Evolutionary conservation across 2,329 filamentous ascomycete species (phyloP).

Genomic region (Colletotrichum liaoningense): DNA sequence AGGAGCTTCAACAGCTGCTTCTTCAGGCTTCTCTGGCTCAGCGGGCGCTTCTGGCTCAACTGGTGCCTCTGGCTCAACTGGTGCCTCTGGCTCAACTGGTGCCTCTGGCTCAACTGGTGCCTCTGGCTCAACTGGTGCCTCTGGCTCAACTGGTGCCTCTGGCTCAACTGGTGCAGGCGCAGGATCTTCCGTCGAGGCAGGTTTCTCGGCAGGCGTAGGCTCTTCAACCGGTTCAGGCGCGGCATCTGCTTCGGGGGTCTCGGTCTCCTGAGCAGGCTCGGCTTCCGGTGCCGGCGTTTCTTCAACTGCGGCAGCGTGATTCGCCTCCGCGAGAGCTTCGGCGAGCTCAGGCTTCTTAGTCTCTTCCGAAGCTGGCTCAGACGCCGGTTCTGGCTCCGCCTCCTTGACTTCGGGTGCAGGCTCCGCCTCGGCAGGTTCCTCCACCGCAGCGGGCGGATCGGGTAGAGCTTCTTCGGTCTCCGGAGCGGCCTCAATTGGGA

Average conservation of each 20-base stretch:
- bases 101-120: too few species aligned
- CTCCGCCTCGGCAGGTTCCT: neutral
- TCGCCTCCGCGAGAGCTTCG: neutral
- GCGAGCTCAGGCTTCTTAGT: constrained; percentile 4
- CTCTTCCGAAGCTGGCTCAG: constrained; percentile 3
- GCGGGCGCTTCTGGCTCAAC: too few species aligned
- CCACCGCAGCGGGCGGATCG: neutral
- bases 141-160: neutral
- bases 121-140: neutral
- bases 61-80: neutral
- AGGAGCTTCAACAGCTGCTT: neutral
- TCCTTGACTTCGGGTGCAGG: constrained; percentile 15
- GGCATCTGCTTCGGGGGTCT: neutral
- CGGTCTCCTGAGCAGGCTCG: neutral
- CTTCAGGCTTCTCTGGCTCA: neutral
- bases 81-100: too few species aligned
- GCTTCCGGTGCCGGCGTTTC: neutral
- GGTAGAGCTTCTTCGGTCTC: neutral
- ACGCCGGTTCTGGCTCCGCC: neutral
- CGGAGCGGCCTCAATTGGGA: neutral
- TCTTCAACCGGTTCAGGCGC: neutral
- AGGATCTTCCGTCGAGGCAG: neutral
- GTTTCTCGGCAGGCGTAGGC: neutral
- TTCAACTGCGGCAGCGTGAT: constrained; percentile 21
- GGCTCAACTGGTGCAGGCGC: neutral